phyloP scores from a whole-genome alignment of 768 basidiomycete genomes.

The Collybiopsis luxurians region DNA sequence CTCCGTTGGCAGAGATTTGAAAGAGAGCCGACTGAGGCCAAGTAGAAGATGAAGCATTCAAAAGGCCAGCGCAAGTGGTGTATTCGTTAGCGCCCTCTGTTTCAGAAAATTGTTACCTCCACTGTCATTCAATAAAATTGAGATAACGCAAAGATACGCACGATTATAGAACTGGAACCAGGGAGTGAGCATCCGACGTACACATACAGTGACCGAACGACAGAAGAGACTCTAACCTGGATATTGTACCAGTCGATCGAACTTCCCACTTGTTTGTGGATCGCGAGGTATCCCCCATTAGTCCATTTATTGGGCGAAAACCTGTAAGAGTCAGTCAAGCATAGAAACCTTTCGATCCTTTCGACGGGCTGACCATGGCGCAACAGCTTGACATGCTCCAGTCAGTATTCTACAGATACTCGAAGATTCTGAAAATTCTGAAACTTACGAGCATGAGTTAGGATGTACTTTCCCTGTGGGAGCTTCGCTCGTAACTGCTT shows the following conservation, averaged over 20 bases:
- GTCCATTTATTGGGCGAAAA: conserved; percentile 38
- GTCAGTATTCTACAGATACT: neutral
- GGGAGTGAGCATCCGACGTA: conserved; percentile 4
- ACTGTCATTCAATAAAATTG: neutral
- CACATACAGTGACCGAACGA: neutral
- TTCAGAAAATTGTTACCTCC: neutral
- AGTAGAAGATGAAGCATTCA: conserved; percentile 52
- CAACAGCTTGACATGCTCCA: conserved; percentile 34
- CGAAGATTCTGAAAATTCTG: neutral
- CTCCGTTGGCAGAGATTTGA: conserved; percentile 57
- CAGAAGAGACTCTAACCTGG: conserved; percentile 35
- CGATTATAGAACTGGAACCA: conserved; percentile 41
- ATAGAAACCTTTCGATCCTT: neutral
- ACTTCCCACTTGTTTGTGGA: conserved; percentile 50
- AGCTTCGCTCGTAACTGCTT: conserved; percentile 45
- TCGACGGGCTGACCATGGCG: conserved; percentile 35
- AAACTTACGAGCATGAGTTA: conserved; percentile 54
- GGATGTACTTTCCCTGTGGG: conserved; percentile 46
- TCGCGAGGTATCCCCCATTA: conserved; percentile 55
- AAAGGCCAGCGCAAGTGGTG: conserved; percentile 57
- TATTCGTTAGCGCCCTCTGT: conserved; percentile 63
- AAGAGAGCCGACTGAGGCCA: conserved; percentile 65
- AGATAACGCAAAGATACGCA: conserved; percentile 17
- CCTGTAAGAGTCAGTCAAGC: conserved; percentile 20
- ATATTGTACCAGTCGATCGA: conserved; percentile 66